phyloP scores from a whole-genome alignment of 805 yeast species.

The Wickerhamomyces bovis region DNA sequence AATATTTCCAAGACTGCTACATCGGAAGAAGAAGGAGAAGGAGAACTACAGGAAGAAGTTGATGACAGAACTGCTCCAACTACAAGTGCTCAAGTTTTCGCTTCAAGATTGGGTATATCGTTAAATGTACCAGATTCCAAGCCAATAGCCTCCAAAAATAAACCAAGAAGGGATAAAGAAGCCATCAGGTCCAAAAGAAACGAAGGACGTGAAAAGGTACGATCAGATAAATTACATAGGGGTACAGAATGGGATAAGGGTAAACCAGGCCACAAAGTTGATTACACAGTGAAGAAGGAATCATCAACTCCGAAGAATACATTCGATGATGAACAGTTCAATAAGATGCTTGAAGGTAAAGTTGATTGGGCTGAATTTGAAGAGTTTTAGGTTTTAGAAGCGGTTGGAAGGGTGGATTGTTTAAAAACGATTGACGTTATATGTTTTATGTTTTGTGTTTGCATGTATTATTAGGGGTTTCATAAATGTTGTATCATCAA shows the following conservation, averaged over 20 bases:
- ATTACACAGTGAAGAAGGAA: conserved; percentile 1
- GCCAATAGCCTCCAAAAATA: background rate
- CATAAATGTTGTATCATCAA: background rate
- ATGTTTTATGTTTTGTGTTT: too few relatives aligned
- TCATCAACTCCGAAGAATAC: background rate
- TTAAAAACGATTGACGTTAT: background rate
- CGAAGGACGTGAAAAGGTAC: background rate
- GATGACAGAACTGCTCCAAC: conserved; percentile 15
- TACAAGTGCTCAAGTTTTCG: conserved; percentile 17
- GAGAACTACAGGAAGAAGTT: background rate
- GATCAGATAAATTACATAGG: background rate
- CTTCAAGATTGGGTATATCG: conserved; percentile 19
- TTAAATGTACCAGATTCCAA: background rate
- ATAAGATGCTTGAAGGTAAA: conserved; percentile 7
- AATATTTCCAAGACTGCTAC: background rate
- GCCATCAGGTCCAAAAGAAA: conserved; percentile 1
- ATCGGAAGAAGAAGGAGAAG: conserved; percentile 9
- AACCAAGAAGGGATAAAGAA: background rate
- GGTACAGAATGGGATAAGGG: conserved; percentile 12
- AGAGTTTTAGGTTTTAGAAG: conserved; percentile 1
- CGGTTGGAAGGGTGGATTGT: background rate
- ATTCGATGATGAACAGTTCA: background rate
- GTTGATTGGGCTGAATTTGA: conserved; percentile 21
- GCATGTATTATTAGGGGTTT: background rate
- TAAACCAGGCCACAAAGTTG: conserved; percentile 6